These are phyloP conservation scores for Talaromyces thailandensis DNA, from an alignment of 495 filamentous ascomycete genomes.

Conservation along the genomic window DNA sequence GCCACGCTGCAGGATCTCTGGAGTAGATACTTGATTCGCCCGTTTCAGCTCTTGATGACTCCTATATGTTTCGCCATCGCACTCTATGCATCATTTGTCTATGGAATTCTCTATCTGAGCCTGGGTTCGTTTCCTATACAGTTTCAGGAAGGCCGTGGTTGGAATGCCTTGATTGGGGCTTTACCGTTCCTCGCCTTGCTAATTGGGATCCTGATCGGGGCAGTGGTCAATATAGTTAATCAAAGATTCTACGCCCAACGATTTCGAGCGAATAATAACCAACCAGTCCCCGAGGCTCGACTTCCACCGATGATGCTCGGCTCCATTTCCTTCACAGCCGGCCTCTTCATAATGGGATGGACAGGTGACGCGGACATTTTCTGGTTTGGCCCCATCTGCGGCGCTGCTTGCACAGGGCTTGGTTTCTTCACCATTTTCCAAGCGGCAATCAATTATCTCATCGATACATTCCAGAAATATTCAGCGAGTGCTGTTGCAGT, in stretches of 20 bases:
- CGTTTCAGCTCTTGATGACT: constrained; percentile 48
- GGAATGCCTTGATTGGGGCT: constrained; percentile 45
- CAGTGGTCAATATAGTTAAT: constrained; percentile 39
- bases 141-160: constrained; percentile 50
- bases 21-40: constrained; percentile 53
- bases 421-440: constrained; percentile 57
- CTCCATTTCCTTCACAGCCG: constrained; percentile 45
- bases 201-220: constrained; percentile 45
- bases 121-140: constrained; percentile 51
- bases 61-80: constrained; percentile 54
- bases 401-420: constrained; percentile 46
- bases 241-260: constrained; percentile 41
- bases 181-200: constrained; percentile 51
- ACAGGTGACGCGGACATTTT: constrained; percentile 35
- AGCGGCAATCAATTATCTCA: constrained; percentile 46
- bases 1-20: constrained; percentile 46
- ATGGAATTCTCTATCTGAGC: constrained; percentile 47
- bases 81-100: constrained; percentile 49
- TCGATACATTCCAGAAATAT: constrained; percentile 45
- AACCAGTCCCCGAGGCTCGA: constrained; percentile 47
- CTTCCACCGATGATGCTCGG: constrained; percentile 56
- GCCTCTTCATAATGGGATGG: constrained; percentile 50
- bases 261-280: constrained; percentile 36
- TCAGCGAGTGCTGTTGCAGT: constrained; percentile 58
- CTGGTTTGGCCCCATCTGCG: constrained; percentile 56